These are phyloP conservation scores for Sphaerobolus stellatus DNA, from an alignment of 1,284 basidiomycete genomes.

Conservation along the genomic window DNA sequence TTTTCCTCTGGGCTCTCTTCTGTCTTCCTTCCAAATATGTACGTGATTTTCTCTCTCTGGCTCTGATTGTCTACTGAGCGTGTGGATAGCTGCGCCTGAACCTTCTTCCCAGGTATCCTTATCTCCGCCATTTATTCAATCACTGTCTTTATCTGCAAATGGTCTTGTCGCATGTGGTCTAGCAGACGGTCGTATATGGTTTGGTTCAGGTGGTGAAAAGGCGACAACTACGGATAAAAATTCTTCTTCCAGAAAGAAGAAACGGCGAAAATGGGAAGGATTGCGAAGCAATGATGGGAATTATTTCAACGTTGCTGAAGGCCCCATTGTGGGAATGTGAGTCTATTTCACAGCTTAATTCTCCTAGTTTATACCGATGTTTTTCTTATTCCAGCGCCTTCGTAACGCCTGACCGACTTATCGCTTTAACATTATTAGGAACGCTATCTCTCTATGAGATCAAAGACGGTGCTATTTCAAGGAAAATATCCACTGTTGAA, in stretches of 20 bases:
- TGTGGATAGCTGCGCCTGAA: conserved; percentile 38
- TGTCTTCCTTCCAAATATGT: conserved; percentile 65
- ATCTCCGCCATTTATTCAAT: conserved; percentile 72
- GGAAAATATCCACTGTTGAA: conserved; percentile 1
- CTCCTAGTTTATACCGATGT: neutral
- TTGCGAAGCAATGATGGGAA: conserved; percentile 48
- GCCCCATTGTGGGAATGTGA: conserved; percentile 68
- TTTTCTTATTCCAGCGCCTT: conserved; percentile 6
- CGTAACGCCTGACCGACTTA: neutral
- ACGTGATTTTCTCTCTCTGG: conserved; percentile 20
- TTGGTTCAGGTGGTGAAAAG: conserved; percentile 69
- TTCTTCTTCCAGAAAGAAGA: conserved; percentile 44
- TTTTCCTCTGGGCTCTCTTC: conserved; percentile 49
- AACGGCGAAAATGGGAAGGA: conserved; percentile 70
- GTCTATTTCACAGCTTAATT: conserved; percentile 22
- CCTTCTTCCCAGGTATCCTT: conserved; percentile 51
- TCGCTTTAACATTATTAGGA: conserved; percentile 9
- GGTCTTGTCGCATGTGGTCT: conserved; percentile 68
- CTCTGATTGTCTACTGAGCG: neutral
- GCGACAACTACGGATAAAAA: conserved; percentile 19
- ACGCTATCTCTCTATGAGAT: conserved; percentile 5
- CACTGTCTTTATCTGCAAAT: conserved; percentile 51
- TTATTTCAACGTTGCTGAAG: conserved; percentile 56
- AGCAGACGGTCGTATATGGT: conserved; percentile 69
- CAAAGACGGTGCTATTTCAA: neutral